Conservation (phyloP, 2,329 filamentous ascomycete species). For the Beauveria asiatica region DNA sequence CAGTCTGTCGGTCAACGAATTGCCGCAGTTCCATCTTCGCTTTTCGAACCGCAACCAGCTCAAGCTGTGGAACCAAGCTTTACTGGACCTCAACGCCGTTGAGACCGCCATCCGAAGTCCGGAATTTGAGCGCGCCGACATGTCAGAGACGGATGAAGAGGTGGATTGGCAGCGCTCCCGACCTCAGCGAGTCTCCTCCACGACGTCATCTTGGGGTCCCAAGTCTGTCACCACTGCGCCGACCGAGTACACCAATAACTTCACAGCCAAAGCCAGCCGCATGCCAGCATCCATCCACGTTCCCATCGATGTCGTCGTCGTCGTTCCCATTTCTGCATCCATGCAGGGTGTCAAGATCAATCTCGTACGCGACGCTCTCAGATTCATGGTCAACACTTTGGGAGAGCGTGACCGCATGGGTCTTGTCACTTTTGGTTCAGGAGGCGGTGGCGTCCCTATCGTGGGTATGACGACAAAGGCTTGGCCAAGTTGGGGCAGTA, state of each 20-base stretch:
- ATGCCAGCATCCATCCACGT: constrained; percentile 61
- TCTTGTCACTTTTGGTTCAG: constrained; percentile 91
- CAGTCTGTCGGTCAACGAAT: constrained; percentile 80
- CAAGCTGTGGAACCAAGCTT: constrained; percentile 81
- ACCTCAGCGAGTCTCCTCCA: constrained; percentile 68
- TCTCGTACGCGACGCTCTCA: constrained; percentile 79
- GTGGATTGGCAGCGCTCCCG: constrained; percentile 60
- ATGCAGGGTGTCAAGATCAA: constrained; percentile 99
- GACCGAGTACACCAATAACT: constrained; percentile 81
- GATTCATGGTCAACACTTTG: constrained; percentile 82
- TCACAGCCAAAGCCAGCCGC: constrained; percentile 41
- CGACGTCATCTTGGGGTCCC: constrained; percentile 72
- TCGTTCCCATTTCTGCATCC: constrained; percentile 93
- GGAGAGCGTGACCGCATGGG: constrained; percentile 96
- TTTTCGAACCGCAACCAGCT: constrained; percentile 79
- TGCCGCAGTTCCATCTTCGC: constrained; percentile 88
- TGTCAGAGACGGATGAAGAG: constrained; percentile 80
- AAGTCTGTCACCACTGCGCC: constrained; percentile 81
- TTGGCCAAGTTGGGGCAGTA: constrained; percentile 85
- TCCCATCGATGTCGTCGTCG: constrained; percentile 89
- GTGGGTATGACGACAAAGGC: constrained; percentile 97
- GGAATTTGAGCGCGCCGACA: constrained; percentile 71
- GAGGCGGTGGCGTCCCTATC: constrained; percentile 82
- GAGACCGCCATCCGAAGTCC: constrained; percentile 57
- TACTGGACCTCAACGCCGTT: constrained; percentile 72